phyloP scores from a whole-genome alignment of 192 early-diverging fungal species.

The Coemansia sp. region DNA sequence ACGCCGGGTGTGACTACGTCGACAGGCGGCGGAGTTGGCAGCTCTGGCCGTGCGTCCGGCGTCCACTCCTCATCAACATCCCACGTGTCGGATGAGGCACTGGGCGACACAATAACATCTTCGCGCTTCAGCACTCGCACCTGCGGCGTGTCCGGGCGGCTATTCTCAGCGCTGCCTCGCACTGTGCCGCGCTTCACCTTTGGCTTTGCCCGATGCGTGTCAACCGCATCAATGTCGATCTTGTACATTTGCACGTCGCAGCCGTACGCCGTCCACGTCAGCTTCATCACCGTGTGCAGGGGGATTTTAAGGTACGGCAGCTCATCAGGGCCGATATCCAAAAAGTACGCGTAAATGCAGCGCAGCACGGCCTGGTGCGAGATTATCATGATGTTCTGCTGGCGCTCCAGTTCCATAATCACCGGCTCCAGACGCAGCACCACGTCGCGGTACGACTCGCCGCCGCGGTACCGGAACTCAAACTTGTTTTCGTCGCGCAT shows the following conservation, averaged over 20 bases:
- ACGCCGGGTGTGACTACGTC: neutral
- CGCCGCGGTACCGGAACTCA: conserved; percentile 80
- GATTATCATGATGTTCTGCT: conserved; percentile 94
- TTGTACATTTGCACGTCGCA: conserved; percentile 92
- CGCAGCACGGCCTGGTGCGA: conserved; percentile 98
- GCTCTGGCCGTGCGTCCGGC: conserved; percentile 18
- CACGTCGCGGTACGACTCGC: conserved; percentile 93
- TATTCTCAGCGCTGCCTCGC: conserved; percentile 22
- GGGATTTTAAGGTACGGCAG: conserved; percentile 99
- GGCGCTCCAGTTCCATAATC: conserved; percentile 98
- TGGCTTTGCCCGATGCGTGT: conserved; percentile 88
- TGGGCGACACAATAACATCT: conserved; percentile 7
- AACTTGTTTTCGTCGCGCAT: conserved; percentile 98
- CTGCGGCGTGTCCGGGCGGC: conserved; percentile 11
- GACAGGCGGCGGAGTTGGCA: neutral
- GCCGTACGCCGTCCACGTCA: conserved; percentile 95
- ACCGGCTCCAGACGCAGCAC: conserved; percentile 96
- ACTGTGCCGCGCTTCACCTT: conserved; percentile 33
- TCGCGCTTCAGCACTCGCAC: conserved; percentile 18
- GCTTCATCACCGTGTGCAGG: conserved; percentile 93
- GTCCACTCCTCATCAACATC: conserved; percentile 27
- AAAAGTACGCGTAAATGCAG: conserved; percentile 97
- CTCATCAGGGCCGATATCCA: conserved; percentile 90
- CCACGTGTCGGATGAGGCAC: conserved; percentile 20
- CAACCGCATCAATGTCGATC: conserved; percentile 96